A percentile compares a stretch with the other conserved stretches of the same genome.
Evolutionary conservation across 805 yeast genomes (phyloP).

Genomic region (Cyberlindnera misumaiensis): DNA sequence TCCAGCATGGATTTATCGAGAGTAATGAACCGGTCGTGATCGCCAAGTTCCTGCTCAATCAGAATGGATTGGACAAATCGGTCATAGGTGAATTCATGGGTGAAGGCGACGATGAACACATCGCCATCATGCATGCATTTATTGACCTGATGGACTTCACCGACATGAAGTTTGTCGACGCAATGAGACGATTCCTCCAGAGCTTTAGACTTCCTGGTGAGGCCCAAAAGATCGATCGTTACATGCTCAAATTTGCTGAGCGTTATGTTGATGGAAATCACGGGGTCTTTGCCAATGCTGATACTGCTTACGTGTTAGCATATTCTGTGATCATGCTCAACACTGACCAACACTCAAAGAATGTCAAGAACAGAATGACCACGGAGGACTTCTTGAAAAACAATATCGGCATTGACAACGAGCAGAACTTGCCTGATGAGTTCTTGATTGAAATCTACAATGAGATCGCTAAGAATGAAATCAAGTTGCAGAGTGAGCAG

Average conservation of each 20-base stretch:
- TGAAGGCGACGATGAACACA: constrained; percentile 72
- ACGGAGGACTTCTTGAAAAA: constrained; percentile 79
- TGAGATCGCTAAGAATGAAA: constrained; percentile 80
- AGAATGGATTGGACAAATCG: constrained; percentile 75
- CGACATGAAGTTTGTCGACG: constrained; percentile 67
- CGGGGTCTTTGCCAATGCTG: constrained; percentile 81
- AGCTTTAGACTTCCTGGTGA: constrained; percentile 94
- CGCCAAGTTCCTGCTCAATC: constrained; percentile 67
- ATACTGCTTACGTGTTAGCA: constrained; percentile 86
- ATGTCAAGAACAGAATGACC: constrained; percentile 82
- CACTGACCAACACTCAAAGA: constrained; percentile 89
- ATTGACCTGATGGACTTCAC: constrained; percentile 82
- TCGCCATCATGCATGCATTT: constrained; percentile 86
- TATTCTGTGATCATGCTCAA: constrained; percentile 90
- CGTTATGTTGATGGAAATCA: constrained; percentile 87
- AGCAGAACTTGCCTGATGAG: constrained; percentile 73
- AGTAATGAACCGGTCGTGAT: constrained; percentile 58
- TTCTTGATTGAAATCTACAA: constrained; percentile 60
- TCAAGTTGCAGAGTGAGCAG: constrained; percentile 87
- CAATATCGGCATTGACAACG: constrained; percentile 90
- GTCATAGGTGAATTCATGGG: constrained; percentile 89
- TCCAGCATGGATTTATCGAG: constrained; percentile 56
- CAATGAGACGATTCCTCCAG: constrained; percentile 79
- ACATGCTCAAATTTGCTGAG: constrained; percentile 95
- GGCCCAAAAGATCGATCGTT: constrained; percentile 94